Evolutionary conservation across 768 basidiomycete species (phyloP).

Genomic region (Udeniomyces megalosporus): DNA sequence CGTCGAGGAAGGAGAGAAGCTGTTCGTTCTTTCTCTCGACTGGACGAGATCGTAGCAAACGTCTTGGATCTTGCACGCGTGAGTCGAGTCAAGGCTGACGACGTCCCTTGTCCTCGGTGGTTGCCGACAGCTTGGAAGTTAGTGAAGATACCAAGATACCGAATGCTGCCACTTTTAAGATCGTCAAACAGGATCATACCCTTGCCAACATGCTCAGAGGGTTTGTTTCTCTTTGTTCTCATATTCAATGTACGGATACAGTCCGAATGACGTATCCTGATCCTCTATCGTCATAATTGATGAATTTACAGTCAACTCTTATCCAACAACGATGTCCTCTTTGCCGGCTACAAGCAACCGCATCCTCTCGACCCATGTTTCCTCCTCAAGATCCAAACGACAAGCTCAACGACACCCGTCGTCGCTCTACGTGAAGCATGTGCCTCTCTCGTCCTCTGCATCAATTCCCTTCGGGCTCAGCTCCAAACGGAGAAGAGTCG

Average conservation of each 20-base stretch:
- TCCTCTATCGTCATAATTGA: no score
- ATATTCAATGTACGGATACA: conserved; percentile 12
- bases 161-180: conserved; percentile 85
- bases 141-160: conserved; percentile 94
- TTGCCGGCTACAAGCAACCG: conserved; percentile 95
- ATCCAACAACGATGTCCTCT: conserved; percentile 68
- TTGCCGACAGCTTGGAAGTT: conserved; percentile 53
- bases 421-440: conserved; percentile 40
- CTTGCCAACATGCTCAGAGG: conserved; percentile 90
- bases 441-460: no score
- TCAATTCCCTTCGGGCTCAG: no score
- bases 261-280: not conserved
- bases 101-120: conserved; percentile 16
- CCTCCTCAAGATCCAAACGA: conserved; percentile 87
- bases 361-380: conserved; percentile 92
- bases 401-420: conserved; percentile 67
- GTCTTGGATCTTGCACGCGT: no score
- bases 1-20: conserved; percentile 65
- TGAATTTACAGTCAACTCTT: conserved; percentile 86
- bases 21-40: conserved; percentile 42
- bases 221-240: conserved; percentile 35
- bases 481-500: no score
- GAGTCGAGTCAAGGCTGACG: not conserved
- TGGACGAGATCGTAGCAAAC: no score
- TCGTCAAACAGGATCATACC: conserved; percentile 95